Conservation (phyloP, 371 early-diverging fungal species). For the Mucor lusitanicus region DNA sequence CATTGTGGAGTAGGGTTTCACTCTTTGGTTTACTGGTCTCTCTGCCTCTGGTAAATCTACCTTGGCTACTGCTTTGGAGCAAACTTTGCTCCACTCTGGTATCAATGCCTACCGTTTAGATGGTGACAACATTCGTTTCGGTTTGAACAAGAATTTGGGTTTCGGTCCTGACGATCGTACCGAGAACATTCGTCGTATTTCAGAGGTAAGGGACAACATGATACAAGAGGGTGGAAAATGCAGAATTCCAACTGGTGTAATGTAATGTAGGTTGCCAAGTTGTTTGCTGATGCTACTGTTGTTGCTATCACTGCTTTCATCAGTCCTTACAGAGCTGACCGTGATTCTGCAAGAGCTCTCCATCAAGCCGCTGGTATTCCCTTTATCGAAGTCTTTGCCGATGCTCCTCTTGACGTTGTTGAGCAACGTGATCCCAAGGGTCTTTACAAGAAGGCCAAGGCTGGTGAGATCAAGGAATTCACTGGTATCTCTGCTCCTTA, state of each 20-base stretch:
- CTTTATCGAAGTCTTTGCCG: constrained; percentile 85
- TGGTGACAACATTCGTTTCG: constrained; percentile 95
- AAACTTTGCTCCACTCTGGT: constrained; percentile 75
- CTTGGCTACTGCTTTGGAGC: constrained; percentile 87
- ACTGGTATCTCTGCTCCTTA: constrained; percentile 94
- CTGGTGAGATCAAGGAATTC: constrained; percentile 92
- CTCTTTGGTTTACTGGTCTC: constrained; percentile 94
- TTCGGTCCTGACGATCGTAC: constrained; percentile 89
- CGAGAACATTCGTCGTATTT: constrained; percentile 93
- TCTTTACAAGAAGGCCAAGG: constrained; percentile 93
- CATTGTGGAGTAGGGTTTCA: constrained; percentile 62
- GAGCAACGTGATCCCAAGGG: constrained; percentile 95
- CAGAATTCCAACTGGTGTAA: neutral
- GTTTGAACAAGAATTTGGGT: constrained; percentile 92
- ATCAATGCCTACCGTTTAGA: constrained; percentile 86
- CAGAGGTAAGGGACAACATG: constrained; percentile 60
- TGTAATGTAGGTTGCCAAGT: constrained; percentile 69
- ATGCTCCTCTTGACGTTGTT: constrained; percentile 85
- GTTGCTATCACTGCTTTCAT: constrained; percentile 91
- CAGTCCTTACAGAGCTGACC: constrained; percentile 84
- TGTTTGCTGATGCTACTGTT: constrained; percentile 85
- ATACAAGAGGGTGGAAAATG: neutral
- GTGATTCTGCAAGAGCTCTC: constrained; percentile 78
- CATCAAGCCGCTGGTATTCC: constrained; percentile 78
- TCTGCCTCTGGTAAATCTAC: constrained; percentile 95